These are phyloP conservation scores for Onygena corvina DNA, from an alignment of 2,329 filamentous ascomycete genomes.

Conservation along the genomic window DNA sequence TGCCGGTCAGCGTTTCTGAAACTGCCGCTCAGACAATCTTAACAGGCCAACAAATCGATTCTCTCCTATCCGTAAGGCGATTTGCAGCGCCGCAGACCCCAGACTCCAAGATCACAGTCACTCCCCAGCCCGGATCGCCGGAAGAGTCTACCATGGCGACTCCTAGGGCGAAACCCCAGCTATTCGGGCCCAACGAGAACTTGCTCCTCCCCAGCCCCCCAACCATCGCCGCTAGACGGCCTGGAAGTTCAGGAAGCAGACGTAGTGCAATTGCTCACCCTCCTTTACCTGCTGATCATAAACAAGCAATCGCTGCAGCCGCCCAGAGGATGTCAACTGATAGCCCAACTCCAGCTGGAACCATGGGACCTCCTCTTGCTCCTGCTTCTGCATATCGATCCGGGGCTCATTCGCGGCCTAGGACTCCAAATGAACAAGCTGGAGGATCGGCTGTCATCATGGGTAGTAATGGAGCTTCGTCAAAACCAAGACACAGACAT, in stretches of 20 bases:
- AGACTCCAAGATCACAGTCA: background rate
- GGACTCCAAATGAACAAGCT: constrained; percentile 47
- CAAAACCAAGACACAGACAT: constrained; percentile 35
- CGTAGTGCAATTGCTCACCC: constrained; percentile 44
- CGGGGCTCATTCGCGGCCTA: constrained; percentile 41
- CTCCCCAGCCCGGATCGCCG: background rate
- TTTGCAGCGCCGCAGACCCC: constrained; percentile 19
- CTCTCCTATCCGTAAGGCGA: constrained; percentile 50
- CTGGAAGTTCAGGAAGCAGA: constrained; percentile 61
- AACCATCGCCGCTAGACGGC: constrained; percentile 44
- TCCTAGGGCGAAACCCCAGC: constrained; percentile 25
- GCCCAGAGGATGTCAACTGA: constrained; percentile 45
- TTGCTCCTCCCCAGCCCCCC: constrained; percentile 21
- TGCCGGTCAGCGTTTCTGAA: constrained; percentile 45
- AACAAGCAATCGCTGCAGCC: constrained; percentile 70
- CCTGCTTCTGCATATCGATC: constrained; percentile 62
- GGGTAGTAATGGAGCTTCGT: constrained; percentile 46
- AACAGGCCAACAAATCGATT: constrained; percentile 70
- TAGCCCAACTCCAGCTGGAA: constrained; percentile 26
- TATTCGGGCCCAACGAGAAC: constrained; percentile 22
- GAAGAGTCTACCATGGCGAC: constrained; percentile 27
- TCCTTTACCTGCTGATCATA: constrained; percentile 71
- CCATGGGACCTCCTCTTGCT: constrained; percentile 74
- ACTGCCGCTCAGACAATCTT: constrained; percentile 71
- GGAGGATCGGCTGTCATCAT: constrained; percentile 24